Evolutionary conservation across 345 rosid species (phyloP).

Genomic region (Ricinus communis): DNA sequence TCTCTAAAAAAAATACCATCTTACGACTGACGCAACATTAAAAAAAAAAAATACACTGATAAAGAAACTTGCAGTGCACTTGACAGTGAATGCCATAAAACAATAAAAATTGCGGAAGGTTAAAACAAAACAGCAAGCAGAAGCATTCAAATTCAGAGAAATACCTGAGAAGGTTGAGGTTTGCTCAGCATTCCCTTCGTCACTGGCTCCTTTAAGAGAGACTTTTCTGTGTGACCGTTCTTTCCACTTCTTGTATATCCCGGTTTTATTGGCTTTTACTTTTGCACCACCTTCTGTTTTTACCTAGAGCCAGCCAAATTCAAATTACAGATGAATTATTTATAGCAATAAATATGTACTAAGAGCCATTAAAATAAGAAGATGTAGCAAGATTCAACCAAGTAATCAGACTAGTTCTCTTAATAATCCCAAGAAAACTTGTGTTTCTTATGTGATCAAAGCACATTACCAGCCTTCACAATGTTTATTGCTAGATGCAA

Average conservation of each 20-base stretch:
- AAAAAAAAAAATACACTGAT: too few relatives aligned
- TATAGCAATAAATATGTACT: background rate
- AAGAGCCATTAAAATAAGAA: background rate
- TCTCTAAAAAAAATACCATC: too few relatives aligned
- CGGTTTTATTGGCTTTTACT: conserved; percentile 64
- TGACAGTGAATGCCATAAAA: background rate
- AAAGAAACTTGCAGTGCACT: background rate
- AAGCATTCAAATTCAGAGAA: conserved; percentile 4
- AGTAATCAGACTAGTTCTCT: background rate
- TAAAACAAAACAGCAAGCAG: background rate
- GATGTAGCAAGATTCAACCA: background rate
- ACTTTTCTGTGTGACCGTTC: conserved; percentile 63
- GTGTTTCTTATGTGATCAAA: background rate
- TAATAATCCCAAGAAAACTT: background rate
- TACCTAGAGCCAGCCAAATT: conserved; percentile 40
- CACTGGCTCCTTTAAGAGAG: conserved; percentile 43
- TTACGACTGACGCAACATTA: too few relatives aligned
- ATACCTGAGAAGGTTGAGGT: conserved; percentile 51
- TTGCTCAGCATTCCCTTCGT: conserved; percentile 46
- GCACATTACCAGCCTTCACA: background rate
- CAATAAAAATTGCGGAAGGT: background rate
- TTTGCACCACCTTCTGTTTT: conserved; percentile 92
- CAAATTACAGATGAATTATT: background rate
- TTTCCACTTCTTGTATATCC: conserved; percentile 94
- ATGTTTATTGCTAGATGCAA: background rate